Conservation (phyloP, 2,329 filamentous ascomycete species). For the Pyricularia sp. region DNA sequence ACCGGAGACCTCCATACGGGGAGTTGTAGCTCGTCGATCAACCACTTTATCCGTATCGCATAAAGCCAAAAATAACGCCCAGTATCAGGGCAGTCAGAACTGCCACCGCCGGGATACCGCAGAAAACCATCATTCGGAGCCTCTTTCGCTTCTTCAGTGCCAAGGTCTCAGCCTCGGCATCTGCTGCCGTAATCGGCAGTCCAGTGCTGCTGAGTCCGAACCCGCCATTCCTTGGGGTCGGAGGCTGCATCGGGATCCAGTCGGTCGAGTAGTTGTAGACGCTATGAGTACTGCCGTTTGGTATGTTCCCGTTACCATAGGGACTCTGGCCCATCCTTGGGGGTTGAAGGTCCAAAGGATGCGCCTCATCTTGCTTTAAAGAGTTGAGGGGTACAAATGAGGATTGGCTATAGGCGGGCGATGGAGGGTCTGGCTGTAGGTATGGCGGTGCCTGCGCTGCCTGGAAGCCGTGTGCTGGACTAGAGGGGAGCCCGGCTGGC, state of each 20-base stretch:
- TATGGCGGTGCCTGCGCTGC: not conserved
- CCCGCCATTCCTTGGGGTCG: not conserved
- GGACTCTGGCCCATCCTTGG: not conserved
- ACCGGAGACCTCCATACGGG: not conserved
- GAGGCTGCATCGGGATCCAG: constrained; percentile 3
- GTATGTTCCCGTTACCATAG: not conserved
- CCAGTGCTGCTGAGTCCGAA: not conserved
- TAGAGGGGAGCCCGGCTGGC: not conserved
- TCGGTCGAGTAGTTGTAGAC: not conserved
- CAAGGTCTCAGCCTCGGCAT: not conserved
- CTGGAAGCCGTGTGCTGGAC: not conserved
- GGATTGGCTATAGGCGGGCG: not conserved
- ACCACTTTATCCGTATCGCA: not conserved
- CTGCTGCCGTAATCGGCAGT: not conserved
- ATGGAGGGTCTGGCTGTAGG: not conserved
- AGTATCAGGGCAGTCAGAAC: not conserved
- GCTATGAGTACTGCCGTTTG: not conserved
- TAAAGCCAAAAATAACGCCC: not conserved
- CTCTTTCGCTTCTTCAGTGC: not conserved
- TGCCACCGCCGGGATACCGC: not conserved
- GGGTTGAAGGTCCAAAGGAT: not conserved
- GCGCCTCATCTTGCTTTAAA: not conserved
- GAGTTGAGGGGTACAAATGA: constrained; percentile 1
- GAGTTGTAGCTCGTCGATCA: not conserved
- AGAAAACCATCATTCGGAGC: not conserved